phyloP scores from a whole-genome alignment of 2,329 filamentous ascomycete species.

The Alternaria novae-zelandiae region DNA sequence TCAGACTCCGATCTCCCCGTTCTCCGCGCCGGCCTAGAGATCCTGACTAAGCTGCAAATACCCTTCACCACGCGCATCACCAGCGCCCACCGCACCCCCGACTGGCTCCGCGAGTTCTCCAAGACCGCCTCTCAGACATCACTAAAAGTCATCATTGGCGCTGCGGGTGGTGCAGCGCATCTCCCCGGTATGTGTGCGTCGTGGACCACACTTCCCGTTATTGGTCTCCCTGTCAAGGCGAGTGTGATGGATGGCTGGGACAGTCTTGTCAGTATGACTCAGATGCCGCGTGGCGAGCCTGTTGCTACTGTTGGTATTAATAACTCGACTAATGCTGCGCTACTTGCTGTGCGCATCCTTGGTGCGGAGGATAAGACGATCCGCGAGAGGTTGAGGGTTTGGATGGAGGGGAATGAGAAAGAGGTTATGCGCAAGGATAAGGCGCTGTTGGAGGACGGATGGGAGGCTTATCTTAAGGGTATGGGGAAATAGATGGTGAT shows the following conservation, averaged over 20 bases:
- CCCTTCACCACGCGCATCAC: slow-evolving; percentile 77
- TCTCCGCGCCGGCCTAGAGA: slow-evolving; percentile 68
- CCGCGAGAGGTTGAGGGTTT: slow-evolving; percentile 64
- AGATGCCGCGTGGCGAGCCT: slow-evolving; percentile 58
- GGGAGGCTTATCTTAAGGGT: slow-evolving; percentile 59
- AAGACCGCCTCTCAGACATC: slow-evolving; percentile 46
- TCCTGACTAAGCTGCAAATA: slow-evolving; percentile 73
- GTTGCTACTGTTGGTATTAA: slow-evolving; percentile 55
- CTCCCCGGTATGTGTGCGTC: slow-evolving; percentile 60
- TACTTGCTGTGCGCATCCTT: slow-evolving; percentile 55
- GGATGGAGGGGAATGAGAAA: slow-evolving; percentile 66
- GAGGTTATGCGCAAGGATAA: slow-evolving; percentile 70
- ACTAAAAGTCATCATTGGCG: slow-evolving; percentile 57
- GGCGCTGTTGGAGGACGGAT: slow-evolving; percentile 63
- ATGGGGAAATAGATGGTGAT: slow-evolving; percentile 42
- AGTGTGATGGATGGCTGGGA: slow-evolving; percentile 58
- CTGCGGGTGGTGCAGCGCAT: slow-evolving; percentile 58
- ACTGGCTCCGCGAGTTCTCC: slow-evolving; percentile 56
- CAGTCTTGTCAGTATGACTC: slow-evolving; percentile 57
- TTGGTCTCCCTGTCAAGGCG: slow-evolving; percentile 59
- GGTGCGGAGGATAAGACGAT: slow-evolving; percentile 60
- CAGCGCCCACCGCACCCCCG: slow-evolving; percentile 67
- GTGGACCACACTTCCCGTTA: slow-evolving; percentile 58
- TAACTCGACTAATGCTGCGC: slow-evolving; percentile 54
- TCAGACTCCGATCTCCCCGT: slow-evolving; percentile 78